phyloP scores from a whole-genome alignment of 306 rosid species.

The Comarum palustre region DNA sequence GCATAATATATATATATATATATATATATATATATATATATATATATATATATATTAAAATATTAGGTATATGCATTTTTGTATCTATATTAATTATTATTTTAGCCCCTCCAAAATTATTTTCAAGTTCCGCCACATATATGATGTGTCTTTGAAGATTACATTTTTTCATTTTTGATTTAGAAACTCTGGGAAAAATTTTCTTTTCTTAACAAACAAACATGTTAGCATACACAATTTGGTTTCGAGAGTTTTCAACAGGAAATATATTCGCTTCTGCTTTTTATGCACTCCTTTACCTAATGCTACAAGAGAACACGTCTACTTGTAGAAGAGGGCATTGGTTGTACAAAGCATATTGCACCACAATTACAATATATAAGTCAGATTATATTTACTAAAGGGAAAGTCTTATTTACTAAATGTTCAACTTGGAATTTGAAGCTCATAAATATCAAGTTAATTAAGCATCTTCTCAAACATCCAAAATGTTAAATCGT shows the following conservation, averaged over 20 bases:
- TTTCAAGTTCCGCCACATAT: no score
- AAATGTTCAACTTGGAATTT: background rate
- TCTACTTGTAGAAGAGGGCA: background rate
- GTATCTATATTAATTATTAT: no score
- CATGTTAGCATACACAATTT: conserved; percentile 5
- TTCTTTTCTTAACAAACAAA: conserved; percentile 4
- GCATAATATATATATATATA: no score
- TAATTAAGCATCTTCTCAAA: background rate
- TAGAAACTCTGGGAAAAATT: background rate
- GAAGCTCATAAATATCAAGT: background rate
- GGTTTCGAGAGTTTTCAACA: background rate
- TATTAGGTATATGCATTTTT: no score
- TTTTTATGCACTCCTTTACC: background rate
- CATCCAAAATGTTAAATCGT: background rate
- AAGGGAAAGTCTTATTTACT: no score
- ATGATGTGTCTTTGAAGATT: background rate
- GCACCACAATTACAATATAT: background rate
- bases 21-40: no score
- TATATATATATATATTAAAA: no score
- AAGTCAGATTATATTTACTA: background rate
- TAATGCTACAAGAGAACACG: background rate
- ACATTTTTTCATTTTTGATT: background rate
- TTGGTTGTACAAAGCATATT: background rate
- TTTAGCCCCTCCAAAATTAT: no score
- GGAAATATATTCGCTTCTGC: conserved; percentile 5